Evolutionary conservation across 2,329 filamentous ascomycete genomes (phyloP).

Genomic region (Penicillium sp.): DNA sequence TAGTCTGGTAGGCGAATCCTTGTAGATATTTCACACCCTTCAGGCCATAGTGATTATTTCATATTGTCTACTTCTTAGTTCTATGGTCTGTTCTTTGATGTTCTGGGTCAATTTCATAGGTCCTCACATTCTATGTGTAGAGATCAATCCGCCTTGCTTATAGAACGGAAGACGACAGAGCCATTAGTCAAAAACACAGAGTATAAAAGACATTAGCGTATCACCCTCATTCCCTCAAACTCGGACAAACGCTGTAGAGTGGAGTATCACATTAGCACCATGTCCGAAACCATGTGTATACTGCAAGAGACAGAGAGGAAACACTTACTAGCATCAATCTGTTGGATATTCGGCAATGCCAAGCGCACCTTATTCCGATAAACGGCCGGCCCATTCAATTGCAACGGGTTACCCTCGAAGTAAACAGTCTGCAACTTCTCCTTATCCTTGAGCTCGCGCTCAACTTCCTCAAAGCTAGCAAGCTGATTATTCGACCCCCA

Average conservation of each 20-base stretch:
- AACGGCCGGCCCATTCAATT: conserved; percentile 66
- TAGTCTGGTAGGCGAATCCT: too few relatives aligned
- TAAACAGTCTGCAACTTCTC: conserved; percentile 78
- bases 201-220: conserved; percentile 1
- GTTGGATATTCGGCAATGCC: conserved; percentile 74
- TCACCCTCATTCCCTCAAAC: conserved; percentile 8
- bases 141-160: background rate
- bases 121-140: background rate
- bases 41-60: too few relatives aligned
- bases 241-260: conserved; percentile 25
- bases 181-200: background rate
- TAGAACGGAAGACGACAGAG: background rate
- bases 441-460: conserved; percentile 70
- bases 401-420: conserved; percentile 88
- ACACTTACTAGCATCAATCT: conserved; percentile 93
- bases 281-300: background rate
- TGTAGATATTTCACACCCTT: too few relatives aligned
- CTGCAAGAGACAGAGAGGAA: background rate
- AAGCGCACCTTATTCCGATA: conserved; percentile 91
- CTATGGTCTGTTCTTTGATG: too few relatives aligned
- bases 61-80: too few relatives aligned
- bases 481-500: conserved; percentile 91
- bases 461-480: conserved; percentile 67
- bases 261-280: conserved; percentile 6
- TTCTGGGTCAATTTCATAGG: background rate